Evolutionary conservation across 306 rosid genomes (phyloP), one percentile per base, ranked within the genome.

Genomic region (Cucurbita ficifolia): DNA sequence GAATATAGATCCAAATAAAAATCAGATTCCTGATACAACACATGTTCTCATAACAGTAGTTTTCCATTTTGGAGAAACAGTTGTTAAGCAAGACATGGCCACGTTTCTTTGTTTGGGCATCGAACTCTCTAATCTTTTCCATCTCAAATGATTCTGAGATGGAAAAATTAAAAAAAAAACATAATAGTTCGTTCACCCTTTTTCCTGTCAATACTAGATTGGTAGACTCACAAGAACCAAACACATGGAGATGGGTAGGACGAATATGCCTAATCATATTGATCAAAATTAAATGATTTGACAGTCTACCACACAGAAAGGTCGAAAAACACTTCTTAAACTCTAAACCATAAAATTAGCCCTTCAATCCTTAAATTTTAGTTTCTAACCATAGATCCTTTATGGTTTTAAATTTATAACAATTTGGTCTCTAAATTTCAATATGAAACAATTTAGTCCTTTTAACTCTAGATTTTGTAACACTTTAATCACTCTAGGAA

Each of bases 201-300:
- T 65, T 9, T 19, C 16, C 72, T 29, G 74, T 70, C 74, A 70
- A 22, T 7, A 49, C 58, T 50, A 22, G n/a, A 68, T 68, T 68
- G 73, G 56, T 11, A 29, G 33, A 42, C 21, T 68, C 53, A 21
- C 50, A 14, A 68, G 53, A 43, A 68, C 73, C 73, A 1, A 52
- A 43, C 74, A 70, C 74, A 49, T 70, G 74, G 74, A 45, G 7
- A 68, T 68, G 73, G 56, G 73, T 33, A 68, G 73, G 53, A 46
- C 40, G 73, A 70, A 50, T 43, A 42, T 65, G 72, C 72, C 72
- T 21, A 42, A 19, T 64, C 48, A 19, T 65, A 43, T 18, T 64
- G 51, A 64, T 64, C 52, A 19, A 36, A 42, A 19, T 65, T 10
- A 19, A 10, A 1, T 43, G 72, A 65, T 63, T 61, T 36, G 46